phyloP scores from a whole-genome alignment of 495 filamentous ascomycete species.

The Tuber microsphaerosporum region DNA sequence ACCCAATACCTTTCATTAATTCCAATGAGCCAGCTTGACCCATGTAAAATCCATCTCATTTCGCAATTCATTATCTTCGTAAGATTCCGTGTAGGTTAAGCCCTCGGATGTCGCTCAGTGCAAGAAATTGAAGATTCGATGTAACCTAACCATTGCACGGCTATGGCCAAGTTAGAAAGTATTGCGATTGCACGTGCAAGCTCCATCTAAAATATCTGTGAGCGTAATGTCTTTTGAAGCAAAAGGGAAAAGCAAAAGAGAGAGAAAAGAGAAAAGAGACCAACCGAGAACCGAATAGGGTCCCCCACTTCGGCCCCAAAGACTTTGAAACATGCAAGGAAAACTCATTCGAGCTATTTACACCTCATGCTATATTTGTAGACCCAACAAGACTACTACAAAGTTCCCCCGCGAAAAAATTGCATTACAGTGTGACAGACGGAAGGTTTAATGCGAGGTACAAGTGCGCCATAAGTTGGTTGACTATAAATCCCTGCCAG shows the following conservation, averaged over 20 bases:
- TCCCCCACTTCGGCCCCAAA: background rate
- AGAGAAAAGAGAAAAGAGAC: background rate
- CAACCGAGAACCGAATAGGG: background rate
- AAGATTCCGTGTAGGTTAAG: background rate
- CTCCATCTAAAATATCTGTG: background rate
- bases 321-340: background rate
- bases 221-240: background rate
- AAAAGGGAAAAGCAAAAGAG: background rate
- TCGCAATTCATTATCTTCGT: background rate
- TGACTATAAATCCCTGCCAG: background rate
- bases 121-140: background rate
- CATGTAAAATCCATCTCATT: background rate
- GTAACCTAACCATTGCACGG: background rate
- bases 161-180: background rate
- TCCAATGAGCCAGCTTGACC: background rate
- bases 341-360: background rate
- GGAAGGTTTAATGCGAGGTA: background rate
- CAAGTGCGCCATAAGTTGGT: background rate
- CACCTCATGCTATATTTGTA: background rate
- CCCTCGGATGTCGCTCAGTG: background rate
- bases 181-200: background rate
- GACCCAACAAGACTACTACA: background rate
- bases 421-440: background rate
- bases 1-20: background rate
- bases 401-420: background rate